Evolutionary conservation across 202 grass and related monocot genomes (phyloP).

Genomic region (Bolboschoenoplectus hybrid): DNA sequence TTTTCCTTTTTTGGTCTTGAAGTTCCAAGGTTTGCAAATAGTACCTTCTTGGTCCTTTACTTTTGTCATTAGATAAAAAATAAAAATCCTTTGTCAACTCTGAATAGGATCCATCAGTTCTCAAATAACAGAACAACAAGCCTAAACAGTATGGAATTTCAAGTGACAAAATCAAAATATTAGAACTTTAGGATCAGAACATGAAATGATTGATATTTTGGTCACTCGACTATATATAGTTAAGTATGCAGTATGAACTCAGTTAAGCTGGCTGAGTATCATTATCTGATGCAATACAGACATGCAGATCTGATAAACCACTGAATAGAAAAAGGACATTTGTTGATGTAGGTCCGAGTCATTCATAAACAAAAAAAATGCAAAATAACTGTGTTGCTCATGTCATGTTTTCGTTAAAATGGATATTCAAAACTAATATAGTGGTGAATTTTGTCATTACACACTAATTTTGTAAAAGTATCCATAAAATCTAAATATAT

Average conservation of each 20-base stretch:
- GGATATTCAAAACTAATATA: conserved; percentile 26
- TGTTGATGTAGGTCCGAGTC: neutral
- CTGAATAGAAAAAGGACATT: neutral
- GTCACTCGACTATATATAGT: neutral
- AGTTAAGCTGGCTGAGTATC: conserved; percentile 1
- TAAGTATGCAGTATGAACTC: neutral
- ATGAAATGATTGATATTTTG: neutral
- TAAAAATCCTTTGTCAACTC: neutral
- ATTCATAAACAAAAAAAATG: neutral
- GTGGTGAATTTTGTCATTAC: neutral
- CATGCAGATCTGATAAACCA: neutral
- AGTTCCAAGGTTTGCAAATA: neutral
- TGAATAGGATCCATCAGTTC: neutral
- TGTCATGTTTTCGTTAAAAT: neutral
- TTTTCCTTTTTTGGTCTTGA: neutral
- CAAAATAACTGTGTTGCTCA: neutral
- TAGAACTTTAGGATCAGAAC: neutral
- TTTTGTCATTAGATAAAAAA: neutral
- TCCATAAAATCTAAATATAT: conserved; percentile 31
- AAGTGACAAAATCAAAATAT: neutral
- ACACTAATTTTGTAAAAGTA: conserved; percentile 16
- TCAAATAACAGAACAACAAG: conserved; percentile 14
- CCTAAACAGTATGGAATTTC: neutral
- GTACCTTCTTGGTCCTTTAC: neutral
- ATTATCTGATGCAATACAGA: conserved; percentile 18